Conservation (phyloP, 371 early-diverging fungal genomes). For the Apophysomyces elegans region DNA sequence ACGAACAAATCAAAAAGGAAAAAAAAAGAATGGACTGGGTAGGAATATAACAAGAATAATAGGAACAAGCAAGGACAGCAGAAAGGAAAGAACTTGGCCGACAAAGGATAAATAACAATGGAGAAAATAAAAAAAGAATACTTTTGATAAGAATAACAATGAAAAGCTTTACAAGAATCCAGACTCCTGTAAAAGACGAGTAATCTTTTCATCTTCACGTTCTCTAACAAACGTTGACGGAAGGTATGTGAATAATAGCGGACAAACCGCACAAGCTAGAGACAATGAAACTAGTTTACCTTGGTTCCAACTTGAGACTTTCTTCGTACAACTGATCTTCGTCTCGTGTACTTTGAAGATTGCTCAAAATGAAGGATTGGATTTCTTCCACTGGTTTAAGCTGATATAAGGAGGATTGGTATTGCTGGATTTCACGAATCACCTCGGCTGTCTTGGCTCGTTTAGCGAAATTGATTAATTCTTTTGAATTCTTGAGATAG, state of each 20-base stretch:
- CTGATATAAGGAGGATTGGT: slow-evolving; percentile 84
- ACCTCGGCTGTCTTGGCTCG: slow-evolving; percentile 88
- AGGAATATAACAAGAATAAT: not conserved
- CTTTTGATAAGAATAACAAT: slow-evolving; percentile 12
- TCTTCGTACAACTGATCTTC: slow-evolving; percentile 73
- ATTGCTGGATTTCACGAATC: slow-evolving; percentile 92
- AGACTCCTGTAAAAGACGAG: slow-evolving; percentile 82
- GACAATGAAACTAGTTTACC: slow-evolving; percentile 33
- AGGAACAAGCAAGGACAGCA: slow-evolving; percentile 13
- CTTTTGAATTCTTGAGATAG: slow-evolving; percentile 55
- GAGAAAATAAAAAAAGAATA: slow-evolving; percentile 9
- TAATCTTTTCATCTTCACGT: slow-evolving; percentile 90
- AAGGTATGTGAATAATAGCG: not conserved
- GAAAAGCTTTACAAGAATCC: slow-evolving; percentile 73
- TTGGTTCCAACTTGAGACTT: slow-evolving; percentile 84
- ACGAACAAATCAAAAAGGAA: not conserved
- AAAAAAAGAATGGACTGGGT: slow-evolving; percentile 1
- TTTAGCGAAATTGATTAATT: slow-evolving; percentile 93
- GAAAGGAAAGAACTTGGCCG: not conserved
- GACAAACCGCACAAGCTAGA: no score
- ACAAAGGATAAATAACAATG: slow-evolving; percentile 6
- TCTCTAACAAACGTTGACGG: slow-evolving; percentile 49
- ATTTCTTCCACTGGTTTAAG: slow-evolving; percentile 84
- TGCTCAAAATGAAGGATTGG: slow-evolving; percentile 71
- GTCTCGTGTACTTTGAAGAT: slow-evolving; percentile 55